Evolutionary conservation across 139 green algal genomes (phyloP).

Genomic region (Eudorina sp.): DNA sequence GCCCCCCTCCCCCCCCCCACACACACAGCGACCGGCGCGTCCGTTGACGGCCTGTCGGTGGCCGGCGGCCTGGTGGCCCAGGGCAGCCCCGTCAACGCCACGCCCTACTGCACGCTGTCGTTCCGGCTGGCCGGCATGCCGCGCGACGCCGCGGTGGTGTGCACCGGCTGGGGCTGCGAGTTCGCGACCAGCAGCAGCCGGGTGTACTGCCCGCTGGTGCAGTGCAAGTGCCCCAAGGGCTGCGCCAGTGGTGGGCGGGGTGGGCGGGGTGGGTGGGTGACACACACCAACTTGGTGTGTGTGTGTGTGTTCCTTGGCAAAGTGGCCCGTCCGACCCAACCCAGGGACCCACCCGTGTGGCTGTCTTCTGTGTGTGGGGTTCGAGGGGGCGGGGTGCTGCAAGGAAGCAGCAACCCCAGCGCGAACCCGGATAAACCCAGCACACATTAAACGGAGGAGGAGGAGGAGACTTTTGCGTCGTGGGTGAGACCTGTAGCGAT

Average conservation of each 20-base stretch:
- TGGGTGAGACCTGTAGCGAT: too few relatives aligned
- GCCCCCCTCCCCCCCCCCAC: background rate
- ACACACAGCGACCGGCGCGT: background rate
- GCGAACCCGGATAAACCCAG: too few relatives aligned
- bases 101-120: slow-evolving; percentile 40
- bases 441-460: too few relatives aligned
- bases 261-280: background rate
- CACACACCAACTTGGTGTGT: too few relatives aligned
- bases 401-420: too few relatives aligned
- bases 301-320: too few relatives aligned
- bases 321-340: too few relatives aligned
- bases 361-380: too few relatives aligned
- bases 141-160: slow-evolving; percentile 21
- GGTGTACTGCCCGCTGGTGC: slow-evolving; percentile 25
- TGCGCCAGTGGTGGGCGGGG: slow-evolving; percentile 38
- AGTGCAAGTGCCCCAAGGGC: slow-evolving; percentile 45
- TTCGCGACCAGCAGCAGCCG: slow-evolving; percentile 16
- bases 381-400: too few relatives aligned
- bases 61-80: background rate
- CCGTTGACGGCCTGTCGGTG: background rate
- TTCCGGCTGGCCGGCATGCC: slow-evolving; percentile 47
- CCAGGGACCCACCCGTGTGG: too few relatives aligned
- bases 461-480: too few relatives aligned
- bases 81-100: slow-evolving; percentile 1
- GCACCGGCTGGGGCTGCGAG: slow-evolving; percentile 46